Percentiles rank a stretch among this genome's conserved stretches.
These are phyloP conservation scores for Podosphaera xanthii DNA, from an alignment of 2,329 filamentous ascomycete species.

Conservation along the genomic window DNA sequence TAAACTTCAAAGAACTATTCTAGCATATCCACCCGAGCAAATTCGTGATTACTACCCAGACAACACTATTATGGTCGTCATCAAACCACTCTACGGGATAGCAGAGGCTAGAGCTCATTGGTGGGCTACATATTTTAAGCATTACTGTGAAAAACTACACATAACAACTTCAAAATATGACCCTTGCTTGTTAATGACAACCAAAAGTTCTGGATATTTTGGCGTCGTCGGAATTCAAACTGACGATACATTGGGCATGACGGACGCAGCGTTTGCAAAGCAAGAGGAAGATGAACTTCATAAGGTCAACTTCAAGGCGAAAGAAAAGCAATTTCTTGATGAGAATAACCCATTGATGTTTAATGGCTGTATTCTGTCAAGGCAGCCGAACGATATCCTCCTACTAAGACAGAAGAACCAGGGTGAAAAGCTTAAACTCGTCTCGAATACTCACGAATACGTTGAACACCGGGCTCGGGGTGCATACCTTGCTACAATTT, in stretches of 20 bases:
- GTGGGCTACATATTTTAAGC: background rate
- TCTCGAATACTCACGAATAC: background rate
- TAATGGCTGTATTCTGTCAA: background rate
- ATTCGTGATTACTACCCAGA: too few relatives aligned
- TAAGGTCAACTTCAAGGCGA: background rate
- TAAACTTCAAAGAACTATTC: too few relatives aligned
- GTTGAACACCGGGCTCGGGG: background rate
- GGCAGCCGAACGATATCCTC: background rate
- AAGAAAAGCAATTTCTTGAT: background rate
- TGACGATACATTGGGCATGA: conserved; percentile 2
- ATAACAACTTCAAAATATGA: conserved; percentile 1
- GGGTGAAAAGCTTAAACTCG: background rate
- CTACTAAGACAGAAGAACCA: background rate
- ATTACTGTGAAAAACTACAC: background rate
- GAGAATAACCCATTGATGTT: background rate
- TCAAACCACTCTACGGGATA: too few relatives aligned
- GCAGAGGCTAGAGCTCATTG: too few relatives aligned
- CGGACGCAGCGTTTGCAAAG: background rate
- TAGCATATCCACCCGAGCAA: too few relatives aligned
- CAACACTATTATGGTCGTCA: too few relatives aligned
- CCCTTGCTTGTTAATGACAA: conserved; percentile 2
- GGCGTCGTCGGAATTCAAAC: conserved; percentile 2
- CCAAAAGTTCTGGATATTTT: background rate
- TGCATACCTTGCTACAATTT: background rate
- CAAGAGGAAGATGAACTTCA: background rate